These are phyloP conservation scores for Mucor indicus DNA, from an alignment of 371 early-diverging fungal genomes.

Conservation along the genomic window DNA sequence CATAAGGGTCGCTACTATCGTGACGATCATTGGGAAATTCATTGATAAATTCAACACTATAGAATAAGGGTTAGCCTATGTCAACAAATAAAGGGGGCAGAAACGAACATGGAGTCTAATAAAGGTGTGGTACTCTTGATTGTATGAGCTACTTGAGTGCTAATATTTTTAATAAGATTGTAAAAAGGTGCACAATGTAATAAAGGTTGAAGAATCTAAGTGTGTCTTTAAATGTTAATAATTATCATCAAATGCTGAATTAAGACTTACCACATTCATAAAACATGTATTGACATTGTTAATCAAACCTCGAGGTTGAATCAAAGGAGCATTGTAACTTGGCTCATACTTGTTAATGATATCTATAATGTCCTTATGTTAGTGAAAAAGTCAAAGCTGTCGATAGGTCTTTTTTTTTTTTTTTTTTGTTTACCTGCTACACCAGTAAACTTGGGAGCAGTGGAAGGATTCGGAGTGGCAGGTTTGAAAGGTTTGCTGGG, in stretches of 20 bases:
- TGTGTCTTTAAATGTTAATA: no score
- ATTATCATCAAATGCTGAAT: no score
- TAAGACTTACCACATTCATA: conserved; percentile 89
- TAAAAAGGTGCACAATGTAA: conserved; percentile 89
- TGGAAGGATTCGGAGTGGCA: conserved; percentile 15
- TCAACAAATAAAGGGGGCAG: background rate
- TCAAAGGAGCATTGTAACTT: conserved; percentile 45
- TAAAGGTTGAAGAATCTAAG: conserved; percentile 81
- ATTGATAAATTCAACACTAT: conserved; percentile 72
- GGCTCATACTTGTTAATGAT: conserved; percentile 57
- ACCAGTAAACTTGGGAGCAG: conserved; percentile 44
- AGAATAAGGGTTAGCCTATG: background rate
- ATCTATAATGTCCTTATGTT: conserved; percentile 32
- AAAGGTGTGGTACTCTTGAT: conserved; percentile 80
- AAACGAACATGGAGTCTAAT: conserved; percentile 76
- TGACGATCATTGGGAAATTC: conserved; percentile 61
- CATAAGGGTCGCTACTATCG: conserved; percentile 47
- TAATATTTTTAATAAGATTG: conserved; percentile 72
- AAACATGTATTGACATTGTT: conserved; percentile 97
- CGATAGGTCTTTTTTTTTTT: no score
- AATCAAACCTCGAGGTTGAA: conserved; percentile 89
- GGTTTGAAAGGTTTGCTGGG: conserved; percentile 14
- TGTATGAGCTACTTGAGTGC: conserved; percentile 59
- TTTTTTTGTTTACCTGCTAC: conserved; percentile 33
- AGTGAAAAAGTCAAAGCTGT: no score